Conservation (phyloP, 2,329 filamentous ascomycete genomes). For the Microcyclosporella mali region DNA sequence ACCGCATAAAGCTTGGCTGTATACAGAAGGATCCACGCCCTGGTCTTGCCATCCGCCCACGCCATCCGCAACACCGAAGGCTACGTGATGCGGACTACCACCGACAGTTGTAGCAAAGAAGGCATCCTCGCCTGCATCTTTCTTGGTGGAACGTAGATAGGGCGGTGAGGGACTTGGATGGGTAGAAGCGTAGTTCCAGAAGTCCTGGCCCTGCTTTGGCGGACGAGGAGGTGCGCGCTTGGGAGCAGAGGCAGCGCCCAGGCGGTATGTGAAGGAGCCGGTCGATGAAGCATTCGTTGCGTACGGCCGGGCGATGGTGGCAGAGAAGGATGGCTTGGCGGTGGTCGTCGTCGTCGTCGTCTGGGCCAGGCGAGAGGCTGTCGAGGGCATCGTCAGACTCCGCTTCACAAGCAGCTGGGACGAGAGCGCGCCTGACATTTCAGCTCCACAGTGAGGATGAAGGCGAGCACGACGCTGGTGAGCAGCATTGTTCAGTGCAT, state of each 20-base stretch:
- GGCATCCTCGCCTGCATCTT: constrained; percentile 85
- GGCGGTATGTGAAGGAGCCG: constrained; percentile 31
- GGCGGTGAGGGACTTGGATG: constrained; percentile 43
- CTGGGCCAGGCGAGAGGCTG: constrained; percentile 11
- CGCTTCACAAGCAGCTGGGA: constrained; percentile 16
- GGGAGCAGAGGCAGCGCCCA: constrained; percentile 32
- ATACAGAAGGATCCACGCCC: constrained; percentile 88
- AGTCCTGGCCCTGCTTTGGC: constrained; percentile 47
- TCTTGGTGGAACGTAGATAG: constrained; percentile 38
- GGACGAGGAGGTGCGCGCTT: constrained; percentile 31
- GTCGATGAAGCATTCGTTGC: constrained; percentile 2
- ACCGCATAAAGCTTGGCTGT: constrained; percentile 87
- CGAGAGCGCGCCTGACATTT: constrained; percentile 21
- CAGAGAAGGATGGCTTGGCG: not conserved
- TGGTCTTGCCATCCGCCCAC: constrained; percentile 94
- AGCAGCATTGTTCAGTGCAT: constrained; percentile 12
- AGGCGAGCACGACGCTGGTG: constrained; percentile 15
- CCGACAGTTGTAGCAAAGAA: constrained; percentile 83
- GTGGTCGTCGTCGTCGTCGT: constrained; percentile 3
- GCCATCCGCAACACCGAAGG: constrained; percentile 86
- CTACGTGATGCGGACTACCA: constrained; percentile 60
- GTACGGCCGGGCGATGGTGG: constrained; percentile 1
- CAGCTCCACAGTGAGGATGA: constrained; percentile 17
- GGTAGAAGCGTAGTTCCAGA: constrained; percentile 31
- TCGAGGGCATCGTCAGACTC: constrained; percentile 18